phyloP scores from a whole-genome alignment of 164 flowering plant genomes.

The Buxus sempervirens region DNA sequence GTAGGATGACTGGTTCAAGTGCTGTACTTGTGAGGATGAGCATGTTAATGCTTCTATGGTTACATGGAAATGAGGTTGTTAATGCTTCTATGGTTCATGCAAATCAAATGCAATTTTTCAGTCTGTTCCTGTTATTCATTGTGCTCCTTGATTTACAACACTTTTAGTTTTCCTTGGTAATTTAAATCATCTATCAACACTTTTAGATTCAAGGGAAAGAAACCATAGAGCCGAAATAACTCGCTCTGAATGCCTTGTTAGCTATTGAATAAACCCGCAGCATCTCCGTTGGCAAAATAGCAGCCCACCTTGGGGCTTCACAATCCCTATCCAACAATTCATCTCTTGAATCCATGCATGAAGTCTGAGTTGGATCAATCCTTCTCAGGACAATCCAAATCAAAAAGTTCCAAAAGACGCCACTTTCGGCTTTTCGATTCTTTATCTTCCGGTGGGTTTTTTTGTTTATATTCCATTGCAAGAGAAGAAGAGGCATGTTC shows the following conservation, averaged over 20 bases:
- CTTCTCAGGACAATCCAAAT: background rate
- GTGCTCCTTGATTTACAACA: conserved; percentile 55
- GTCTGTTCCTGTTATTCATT: conserved; percentile 39
- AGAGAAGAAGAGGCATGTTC: conserved; percentile 27
- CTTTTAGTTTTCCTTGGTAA: conserved; percentile 61
- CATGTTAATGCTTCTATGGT: conserved; percentile 50
- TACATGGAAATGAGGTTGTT: conserved; percentile 57
- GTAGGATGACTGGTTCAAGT: conserved; percentile 54
- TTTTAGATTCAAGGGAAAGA: too few relatives aligned
- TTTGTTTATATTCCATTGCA: conserved; percentile 27
- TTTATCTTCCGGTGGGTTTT: conserved; percentile 22
- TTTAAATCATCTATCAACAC: conserved; percentile 43
- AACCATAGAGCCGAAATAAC: too few relatives aligned
- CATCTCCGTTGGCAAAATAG: conserved; percentile 18
- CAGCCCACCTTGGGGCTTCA: conserved; percentile 19
- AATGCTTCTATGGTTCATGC: conserved; percentile 33
- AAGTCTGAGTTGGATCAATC: conserved; percentile 6
- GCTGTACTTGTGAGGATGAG: conserved; percentile 51
- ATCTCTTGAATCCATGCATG: conserved; percentile 6
- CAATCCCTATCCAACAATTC: conserved; percentile 18
- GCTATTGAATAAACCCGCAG: conserved; percentile 24
- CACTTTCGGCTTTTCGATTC: conserved; percentile 21
- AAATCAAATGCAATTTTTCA: conserved; percentile 52
- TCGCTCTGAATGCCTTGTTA: too few relatives aligned
- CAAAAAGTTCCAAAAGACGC: conserved; percentile 14